phyloP scores from a whole-genome alignment of 495 filamentous ascomycete genomes.

The Rusavskia elegans region DNA sequence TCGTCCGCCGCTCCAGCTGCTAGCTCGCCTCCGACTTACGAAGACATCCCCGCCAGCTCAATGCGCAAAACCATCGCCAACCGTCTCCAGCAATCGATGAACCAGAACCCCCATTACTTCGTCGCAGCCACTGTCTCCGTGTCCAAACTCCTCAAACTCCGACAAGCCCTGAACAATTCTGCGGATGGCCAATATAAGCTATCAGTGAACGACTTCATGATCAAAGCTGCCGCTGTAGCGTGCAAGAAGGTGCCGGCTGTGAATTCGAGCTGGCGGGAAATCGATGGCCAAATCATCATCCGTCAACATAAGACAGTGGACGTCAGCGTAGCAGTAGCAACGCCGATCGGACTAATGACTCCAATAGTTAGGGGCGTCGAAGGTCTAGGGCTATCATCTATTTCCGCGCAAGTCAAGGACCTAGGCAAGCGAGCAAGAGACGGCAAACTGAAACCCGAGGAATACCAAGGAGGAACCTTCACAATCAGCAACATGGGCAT shows the following conservation, averaged over 20 bases:
- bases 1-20: slow-evolving; percentile 27
- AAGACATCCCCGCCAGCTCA: slow-evolving; percentile 67
- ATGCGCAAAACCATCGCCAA: slow-evolving; percentile 98
- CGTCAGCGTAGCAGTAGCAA: slow-evolving; percentile 87
- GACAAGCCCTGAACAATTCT: slow-evolving; percentile 78
- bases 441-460: slow-evolving; percentile 97
- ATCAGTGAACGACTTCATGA: slow-evolving; percentile 96
- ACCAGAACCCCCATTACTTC: slow-evolving; percentile 96
- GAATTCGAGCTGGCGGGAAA: slow-evolving; percentile 84
- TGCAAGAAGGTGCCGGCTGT: slow-evolving; percentile 86
- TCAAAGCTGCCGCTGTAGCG: slow-evolving; percentile 85
- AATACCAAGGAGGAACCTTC: slow-evolving; percentile 98
- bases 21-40: slow-evolving; percentile 49
- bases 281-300: slow-evolving; percentile 60
- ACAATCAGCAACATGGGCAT: slow-evolving; percentile 99
- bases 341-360: slow-evolving; percentile 88
- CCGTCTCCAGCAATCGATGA: slow-evolving; percentile 75
- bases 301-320: slow-evolving; percentile 85
- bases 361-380: slow-evolving; percentile 86
- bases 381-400: slow-evolving; percentile 65
- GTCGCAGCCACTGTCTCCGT: slow-evolving; percentile 80
- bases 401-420: slow-evolving; percentile 82
- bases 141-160: slow-evolving; percentile 85
- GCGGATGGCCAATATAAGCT: slow-evolving; percentile 93
- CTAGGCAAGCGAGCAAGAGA: slow-evolving; percentile 91